Percentiles rank a stretch among this genome's conserved stretches.
Evolutionary conservation across 441 rosid genomes (phyloP).

Genomic region (Adansonia madagascariensis): DNA sequence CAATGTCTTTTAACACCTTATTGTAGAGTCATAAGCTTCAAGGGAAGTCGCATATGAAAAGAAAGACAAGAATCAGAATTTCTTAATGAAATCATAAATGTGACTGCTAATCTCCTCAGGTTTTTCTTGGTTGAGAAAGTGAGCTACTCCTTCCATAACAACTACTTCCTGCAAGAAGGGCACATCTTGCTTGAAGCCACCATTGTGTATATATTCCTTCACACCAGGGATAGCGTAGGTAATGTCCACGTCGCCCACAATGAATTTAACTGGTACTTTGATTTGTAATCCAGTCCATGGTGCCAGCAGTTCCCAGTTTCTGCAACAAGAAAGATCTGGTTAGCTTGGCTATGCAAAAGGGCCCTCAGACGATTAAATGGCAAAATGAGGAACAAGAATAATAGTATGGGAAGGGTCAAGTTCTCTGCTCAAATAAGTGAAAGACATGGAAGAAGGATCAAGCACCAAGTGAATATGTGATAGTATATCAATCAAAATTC

Average conservation of each 20-base stretch:
- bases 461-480: background rate
- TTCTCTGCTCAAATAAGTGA: no score
- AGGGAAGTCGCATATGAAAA: background rate
- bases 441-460: constrained; percentile 1
- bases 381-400: background rate
- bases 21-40: background rate
- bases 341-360: constrained; percentile 14
- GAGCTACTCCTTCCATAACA: constrained; percentile 81
- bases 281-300: constrained; percentile 68
- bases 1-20: background rate
- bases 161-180: constrained; percentile 77
- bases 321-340: constrained; percentile 35
- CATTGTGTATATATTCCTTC: constrained; percentile 63
- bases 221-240: constrained; percentile 60
- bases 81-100: constrained; percentile 70
- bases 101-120: constrained; percentile 67
- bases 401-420: no score
- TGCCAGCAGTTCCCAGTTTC: constrained; percentile 82
- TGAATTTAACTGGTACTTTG: constrained; percentile 77
- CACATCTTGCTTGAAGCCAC: constrained; percentile 63
- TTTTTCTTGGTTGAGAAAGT: constrained; percentile 72
- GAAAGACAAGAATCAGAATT: constrained; percentile 42
- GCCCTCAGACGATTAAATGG: background rate
- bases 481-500: background rate
- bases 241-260: constrained; percentile 72